Conservation (phyloP, 2,329 filamentous ascomycete species). For the Emydomyces testavorans region DNA sequence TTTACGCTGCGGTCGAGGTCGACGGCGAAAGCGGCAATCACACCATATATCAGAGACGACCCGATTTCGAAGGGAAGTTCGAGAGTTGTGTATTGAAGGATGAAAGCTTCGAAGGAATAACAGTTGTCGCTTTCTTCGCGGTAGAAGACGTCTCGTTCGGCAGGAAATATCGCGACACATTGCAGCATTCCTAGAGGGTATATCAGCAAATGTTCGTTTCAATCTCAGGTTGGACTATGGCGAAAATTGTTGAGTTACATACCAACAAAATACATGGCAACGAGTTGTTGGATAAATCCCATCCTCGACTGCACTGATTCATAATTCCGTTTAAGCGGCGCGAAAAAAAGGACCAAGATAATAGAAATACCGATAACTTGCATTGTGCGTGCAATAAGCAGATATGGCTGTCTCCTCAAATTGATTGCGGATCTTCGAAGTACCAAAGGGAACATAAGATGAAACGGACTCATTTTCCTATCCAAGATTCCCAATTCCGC, state of each 20-base stretch:
- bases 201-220: background rate
- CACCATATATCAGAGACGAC: conserved; percentile 53
- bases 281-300: conserved; percentile 61
- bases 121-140: conserved; percentile 62
- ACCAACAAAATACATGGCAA: conserved; percentile 40
- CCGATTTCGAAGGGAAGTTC: conserved; percentile 62
- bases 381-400: conserved; percentile 54
- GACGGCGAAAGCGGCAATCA: conserved; percentile 52
- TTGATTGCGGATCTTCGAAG: conserved; percentile 58
- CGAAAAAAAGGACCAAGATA: conserved; percentile 57
- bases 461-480: conserved; percentile 51
- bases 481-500: conserved; percentile 60
- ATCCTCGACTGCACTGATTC: conserved; percentile 60
- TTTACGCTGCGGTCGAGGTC: conserved; percentile 51
- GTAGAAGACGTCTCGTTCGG: conserved; percentile 64
- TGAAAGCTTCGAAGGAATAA: conserved; percentile 60
- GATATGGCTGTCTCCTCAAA: conserved; percentile 52
- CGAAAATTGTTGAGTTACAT: conserved; percentile 12
- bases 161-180: conserved; percentile 63
- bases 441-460: conserved; percentile 54
- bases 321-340: conserved; percentile 58
- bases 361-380: conserved; percentile 54
- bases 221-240: background rate
- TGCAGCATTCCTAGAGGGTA: conserved; percentile 56
- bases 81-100: conserved; percentile 56